Base-by-base conservation (phyloP, 1,284 basidiomycete genomes). In the Rhodotorula sp. region DNA sequence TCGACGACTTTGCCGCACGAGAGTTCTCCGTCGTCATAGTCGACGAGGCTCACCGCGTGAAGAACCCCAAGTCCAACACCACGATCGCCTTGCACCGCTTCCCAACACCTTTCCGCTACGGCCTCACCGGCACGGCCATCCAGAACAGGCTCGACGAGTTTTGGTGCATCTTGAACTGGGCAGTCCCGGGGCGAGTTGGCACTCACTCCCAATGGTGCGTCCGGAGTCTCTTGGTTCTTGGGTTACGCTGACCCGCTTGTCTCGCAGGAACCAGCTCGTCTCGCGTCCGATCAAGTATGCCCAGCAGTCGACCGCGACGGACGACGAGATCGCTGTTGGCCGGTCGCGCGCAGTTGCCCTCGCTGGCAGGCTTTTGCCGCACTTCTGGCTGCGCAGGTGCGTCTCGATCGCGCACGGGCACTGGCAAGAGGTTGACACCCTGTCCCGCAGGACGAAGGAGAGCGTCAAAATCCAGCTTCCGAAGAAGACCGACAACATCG, bases 91-190 rank as follows among this genome's bases (percentile, higher is more conserved):
- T 88, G 71, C 85, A 87, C 71, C 83, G 82, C 55, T 89, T 92
- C 76, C 66, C 77, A 0, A 90, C 88, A 76, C 77, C 69, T 22
- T 78, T 83, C 3, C 86, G 91, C 1, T 90, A 91, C 75, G 91
- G 90, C 1, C 81, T 94, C 56, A 92, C 90, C 0, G 82, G 91
- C 13, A 90, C 88, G 13, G 87, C 90, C 0, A 91, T 94, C 50
- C 92, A 94, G 77, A 94, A 94, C 75, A 86, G 86, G 0, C 91
- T 92, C 75, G 84, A 86, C 54, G 92, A 94, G 78, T 81, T 94
- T 62, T 92, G 89, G 87, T 89, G 89, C 0, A 86, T 92, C 58
- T 80, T 93, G 44, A 85, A 91, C 76, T 92, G 89, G 89, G 87
- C 87, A 22, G 89, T 87, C 72, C 90, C 90, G 0, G 87, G 86